A percentile compares a stretch with the other conserved stretches of the same genome.
Conservation (phyloP, 768 basidiomycete species). For the Trichaptum fuscoviolaceum region DNA sequence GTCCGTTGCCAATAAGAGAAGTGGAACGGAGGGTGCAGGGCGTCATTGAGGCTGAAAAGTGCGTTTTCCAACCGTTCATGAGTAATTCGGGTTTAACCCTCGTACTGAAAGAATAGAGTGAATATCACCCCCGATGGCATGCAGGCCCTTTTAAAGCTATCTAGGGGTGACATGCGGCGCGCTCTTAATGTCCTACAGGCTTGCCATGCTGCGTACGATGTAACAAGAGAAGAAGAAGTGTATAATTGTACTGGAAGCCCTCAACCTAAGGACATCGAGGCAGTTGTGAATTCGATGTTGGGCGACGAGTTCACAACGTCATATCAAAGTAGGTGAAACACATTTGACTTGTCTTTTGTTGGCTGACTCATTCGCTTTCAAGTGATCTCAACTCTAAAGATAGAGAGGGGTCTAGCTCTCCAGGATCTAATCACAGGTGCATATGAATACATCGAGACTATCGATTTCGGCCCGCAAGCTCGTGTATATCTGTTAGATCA, state of each 20-base stretch:
- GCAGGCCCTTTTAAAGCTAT: slow-evolving; percentile 87
- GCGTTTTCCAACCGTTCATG: slow-evolving; percentile 21
- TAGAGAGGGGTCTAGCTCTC: slow-evolving; percentile 87
- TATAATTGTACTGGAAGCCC: slow-evolving; percentile 98
- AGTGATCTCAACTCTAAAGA: slow-evolving; percentile 88
- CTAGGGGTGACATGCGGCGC: slow-evolving; percentile 95
- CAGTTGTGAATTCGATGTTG: slow-evolving; percentile 92
- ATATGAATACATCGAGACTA: slow-evolving; percentile 82
- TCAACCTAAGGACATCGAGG: slow-evolving; percentile 90
- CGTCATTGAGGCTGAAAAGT: slow-evolving; percentile 86
- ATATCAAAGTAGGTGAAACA: slow-evolving; percentile 58
- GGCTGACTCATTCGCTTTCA: slow-evolving; percentile 3
- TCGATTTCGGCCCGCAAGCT: slow-evolving; percentile 84
- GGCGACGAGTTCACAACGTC: slow-evolving; percentile 92
- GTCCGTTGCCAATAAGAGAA: slow-evolving; percentile 79
- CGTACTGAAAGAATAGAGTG: slow-evolving; percentile 47
- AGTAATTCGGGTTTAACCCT: background rate
- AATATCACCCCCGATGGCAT: slow-evolving; percentile 83
- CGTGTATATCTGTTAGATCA: slow-evolving; percentile 89
- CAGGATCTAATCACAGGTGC: slow-evolving; percentile 92
- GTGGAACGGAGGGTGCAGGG: slow-evolving; percentile 76
- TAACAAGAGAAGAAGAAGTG: slow-evolving; percentile 82
- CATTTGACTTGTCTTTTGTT: slow-evolving; percentile 6
- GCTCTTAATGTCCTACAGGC: slow-evolving; percentile 96
- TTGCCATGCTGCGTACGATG: slow-evolving; percentile 94